phyloP scores from a whole-genome alignment of 305 asterid species.

The Fraxinus sp. region DNA sequence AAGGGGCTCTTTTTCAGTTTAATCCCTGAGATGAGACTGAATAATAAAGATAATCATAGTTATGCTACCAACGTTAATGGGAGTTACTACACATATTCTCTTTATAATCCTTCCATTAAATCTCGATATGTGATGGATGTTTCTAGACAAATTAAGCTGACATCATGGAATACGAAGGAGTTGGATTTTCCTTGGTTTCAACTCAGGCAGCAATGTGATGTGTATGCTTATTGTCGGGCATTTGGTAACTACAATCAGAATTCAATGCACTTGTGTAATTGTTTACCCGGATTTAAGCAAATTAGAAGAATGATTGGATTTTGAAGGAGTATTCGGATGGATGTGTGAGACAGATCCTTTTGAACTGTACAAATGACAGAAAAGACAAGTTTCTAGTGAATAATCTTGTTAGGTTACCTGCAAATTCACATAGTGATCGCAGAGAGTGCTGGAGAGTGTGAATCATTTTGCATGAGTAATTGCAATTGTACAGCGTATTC shows the following conservation, averaged over 20 bases:
- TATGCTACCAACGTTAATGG: too few species aligned
- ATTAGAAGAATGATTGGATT: not conserved
- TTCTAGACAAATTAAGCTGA: too few species aligned
- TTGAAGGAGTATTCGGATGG: not conserved
- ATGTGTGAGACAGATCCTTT: not conserved
- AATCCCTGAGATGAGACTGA: too few species aligned
- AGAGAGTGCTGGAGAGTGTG: not conserved
- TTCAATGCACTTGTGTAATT: not conserved
- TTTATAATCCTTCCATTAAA: too few species aligned
- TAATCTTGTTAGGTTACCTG: not conserved
- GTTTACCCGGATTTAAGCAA: not conserved
- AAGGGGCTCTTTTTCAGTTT: too few species aligned
- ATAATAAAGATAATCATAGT: too few species aligned
- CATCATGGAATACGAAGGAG: not conserved
- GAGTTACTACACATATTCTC: too few species aligned
- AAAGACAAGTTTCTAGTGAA: not conserved
- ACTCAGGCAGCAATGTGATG: not conserved
- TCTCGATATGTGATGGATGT: too few species aligned
- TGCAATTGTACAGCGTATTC: not conserved
- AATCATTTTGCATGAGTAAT: not conserved
- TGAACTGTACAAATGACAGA: not conserved
- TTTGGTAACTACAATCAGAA: not conserved
- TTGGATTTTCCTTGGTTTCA: not conserved
- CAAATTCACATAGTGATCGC: not conserved
- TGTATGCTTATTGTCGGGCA: not conserved